Percentiles rank a stretch among this genome's conserved stretches.
These are phyloP conservation scores for Trichosporon sp. DNA, from an alignment of 1,284 basidiomycete genomes.

Conservation along the genomic window DNA sequence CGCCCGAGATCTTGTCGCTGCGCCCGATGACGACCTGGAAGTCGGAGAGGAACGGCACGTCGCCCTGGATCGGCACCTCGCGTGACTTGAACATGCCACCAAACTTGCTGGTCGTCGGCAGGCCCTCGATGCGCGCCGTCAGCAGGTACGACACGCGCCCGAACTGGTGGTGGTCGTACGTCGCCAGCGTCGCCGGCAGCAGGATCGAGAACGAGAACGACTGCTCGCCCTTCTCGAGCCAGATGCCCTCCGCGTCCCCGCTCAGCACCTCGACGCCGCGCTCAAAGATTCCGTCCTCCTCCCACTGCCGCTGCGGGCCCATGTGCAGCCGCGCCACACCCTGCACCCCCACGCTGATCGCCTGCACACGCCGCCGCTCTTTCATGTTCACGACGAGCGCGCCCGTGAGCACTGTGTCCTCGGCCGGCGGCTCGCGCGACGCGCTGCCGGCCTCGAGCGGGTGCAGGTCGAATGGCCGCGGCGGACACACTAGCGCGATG, in stretches of 20 bases:
- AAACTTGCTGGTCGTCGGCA: conserved; percentile 10
- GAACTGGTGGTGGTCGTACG: conserved; percentile 30
- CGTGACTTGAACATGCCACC: conserved; percentile 14
- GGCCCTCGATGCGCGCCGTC: conserved; percentile 28
- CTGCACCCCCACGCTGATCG: conserved; percentile 44
- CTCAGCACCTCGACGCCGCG: conserved; percentile 38
- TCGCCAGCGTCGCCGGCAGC: conserved; percentile 37
- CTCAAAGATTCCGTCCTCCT: conserved; percentile 47
- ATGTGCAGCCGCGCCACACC: conserved; percentile 36
- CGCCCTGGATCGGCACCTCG: conserved; percentile 17
- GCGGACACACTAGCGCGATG: conserved; percentile 37
- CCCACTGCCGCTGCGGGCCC: conserved; percentile 36
- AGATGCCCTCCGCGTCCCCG: conserved; percentile 39
- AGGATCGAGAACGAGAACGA: conserved; percentile 38
- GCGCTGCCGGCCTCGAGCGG: conserved; percentile 28
- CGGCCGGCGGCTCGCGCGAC: conserved; percentile 34
- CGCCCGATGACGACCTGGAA: conserved; percentile 39
- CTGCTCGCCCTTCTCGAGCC: conserved; percentile 42
- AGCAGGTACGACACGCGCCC: conserved; percentile 37
- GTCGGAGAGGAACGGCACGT: conserved; percentile 30
- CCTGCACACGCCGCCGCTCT: conserved; percentile 37
- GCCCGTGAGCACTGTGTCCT: conserved; percentile 45
- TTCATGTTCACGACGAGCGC: conserved; percentile 46
- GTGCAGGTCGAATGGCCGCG: conserved; percentile 31
- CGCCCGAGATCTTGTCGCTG: conserved; percentile 26